A percentile compares a stretch with the other conserved stretches of the same genome.
Evolutionary conservation across 495 filamentous ascomycete species (phyloP).

Genomic region (Xylaria acuta): DNA sequence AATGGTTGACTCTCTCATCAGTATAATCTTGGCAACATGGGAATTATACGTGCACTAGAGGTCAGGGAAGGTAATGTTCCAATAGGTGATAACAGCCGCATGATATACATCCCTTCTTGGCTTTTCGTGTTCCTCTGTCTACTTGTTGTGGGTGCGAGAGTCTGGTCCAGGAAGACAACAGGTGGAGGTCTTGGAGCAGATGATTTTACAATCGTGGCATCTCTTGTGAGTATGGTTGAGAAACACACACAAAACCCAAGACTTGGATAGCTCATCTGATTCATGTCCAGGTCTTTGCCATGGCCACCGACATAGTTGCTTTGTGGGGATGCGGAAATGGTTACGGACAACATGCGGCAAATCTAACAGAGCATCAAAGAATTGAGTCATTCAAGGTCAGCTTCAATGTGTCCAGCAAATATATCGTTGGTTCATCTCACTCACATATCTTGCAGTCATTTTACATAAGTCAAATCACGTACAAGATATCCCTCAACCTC

Average conservation of each 20-base stretch:
- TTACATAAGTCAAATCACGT: conserved; percentile 42
- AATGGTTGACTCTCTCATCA: neutral
- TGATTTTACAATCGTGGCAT: conserved; percentile 39
- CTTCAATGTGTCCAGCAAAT: neutral
- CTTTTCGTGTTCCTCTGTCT: conserved; percentile 39
- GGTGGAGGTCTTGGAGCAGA: conserved; percentile 37
- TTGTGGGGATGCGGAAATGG: conserved; percentile 26
- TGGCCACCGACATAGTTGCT: neutral
- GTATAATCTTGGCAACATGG: neutral
- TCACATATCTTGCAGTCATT: conserved; percentile 33
- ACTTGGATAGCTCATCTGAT: neutral
- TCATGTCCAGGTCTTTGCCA: conserved; percentile 9
- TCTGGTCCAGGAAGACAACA: conserved; percentile 37
- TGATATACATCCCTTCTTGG: conserved; percentile 24
- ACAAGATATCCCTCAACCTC: conserved; percentile 42
- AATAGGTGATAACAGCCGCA: neutral
- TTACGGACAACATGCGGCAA: conserved; percentile 35
- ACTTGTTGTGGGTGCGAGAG: conserved; percentile 31
- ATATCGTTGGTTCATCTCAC: neutral
- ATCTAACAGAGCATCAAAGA: conserved; percentile 26
- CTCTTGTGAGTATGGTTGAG: conserved; percentile 34
- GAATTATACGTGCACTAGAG: neutral
- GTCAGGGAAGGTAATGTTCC: neutral
- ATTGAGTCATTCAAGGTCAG: conserved; percentile 40
- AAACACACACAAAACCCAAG: neutral